These are phyloP conservation scores for Pleurotus tuber-regium DNA, from an alignment of 768 basidiomycete species.

Conservation along the genomic window DNA sequence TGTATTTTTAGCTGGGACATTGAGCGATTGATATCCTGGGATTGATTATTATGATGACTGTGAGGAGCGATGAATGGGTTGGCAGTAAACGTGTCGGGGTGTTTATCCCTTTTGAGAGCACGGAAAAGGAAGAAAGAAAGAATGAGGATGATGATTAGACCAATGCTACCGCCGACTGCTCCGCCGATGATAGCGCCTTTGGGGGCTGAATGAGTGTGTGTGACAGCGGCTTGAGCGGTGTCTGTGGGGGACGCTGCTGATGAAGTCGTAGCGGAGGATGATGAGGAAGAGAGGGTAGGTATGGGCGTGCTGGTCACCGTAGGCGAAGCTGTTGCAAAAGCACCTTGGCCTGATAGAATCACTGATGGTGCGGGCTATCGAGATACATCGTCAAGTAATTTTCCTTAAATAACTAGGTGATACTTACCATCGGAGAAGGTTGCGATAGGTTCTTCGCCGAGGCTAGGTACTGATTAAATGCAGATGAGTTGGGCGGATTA, in stretches of 20 bases:
- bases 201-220: not conserved
- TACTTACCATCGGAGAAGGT: not conserved
- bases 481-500: conserved; percentile 13
- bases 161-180: conserved; percentile 12
- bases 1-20: conserved; percentile 12
- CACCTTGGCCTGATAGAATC: conserved; percentile 8
- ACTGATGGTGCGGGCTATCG: conserved; percentile 1
- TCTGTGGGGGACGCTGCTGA: conserved; percentile 5
- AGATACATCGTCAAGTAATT: not conserved
- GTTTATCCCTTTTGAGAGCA: not conserved
- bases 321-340: conserved; percentile 11
- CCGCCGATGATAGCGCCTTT: conserved; percentile 13
- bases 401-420: not conserved
- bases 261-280: conserved; percentile 6
- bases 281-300: not conserved
- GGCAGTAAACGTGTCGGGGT: not conserved
- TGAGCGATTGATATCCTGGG: conserved; percentile 4
- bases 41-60: not conserved
- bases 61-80: not conserved
- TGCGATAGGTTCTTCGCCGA: conserved; percentile 12
- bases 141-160: conserved; percentile 4
- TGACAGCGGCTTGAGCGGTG: not conserved
- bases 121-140: conserved; percentile 9
- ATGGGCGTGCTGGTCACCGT: not conserved
- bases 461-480: conserved; percentile 4